Percentiles rank a stretch among this genome's conserved stretches.
phyloP scores from a whole-genome alignment of 2,329 filamentous ascomycete genomes.

The Ploettnerulaceae sp. region DNA sequence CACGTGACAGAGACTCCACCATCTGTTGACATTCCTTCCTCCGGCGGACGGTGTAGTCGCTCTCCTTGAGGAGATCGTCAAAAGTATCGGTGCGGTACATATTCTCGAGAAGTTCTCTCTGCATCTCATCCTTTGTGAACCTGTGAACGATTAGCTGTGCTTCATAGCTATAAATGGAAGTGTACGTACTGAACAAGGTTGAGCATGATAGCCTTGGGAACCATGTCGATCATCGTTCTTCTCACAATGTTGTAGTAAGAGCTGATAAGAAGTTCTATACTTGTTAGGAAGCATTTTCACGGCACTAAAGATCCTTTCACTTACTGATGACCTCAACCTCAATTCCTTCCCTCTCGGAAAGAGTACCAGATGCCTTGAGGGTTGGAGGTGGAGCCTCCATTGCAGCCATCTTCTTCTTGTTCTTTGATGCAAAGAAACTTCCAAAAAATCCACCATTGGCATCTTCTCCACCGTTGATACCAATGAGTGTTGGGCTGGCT shows the following conservation, averaged over 20 bases:
- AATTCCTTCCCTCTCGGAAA: constrained; percentile 89
- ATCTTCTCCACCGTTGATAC: constrained; percentile 40
- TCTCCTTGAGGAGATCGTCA: constrained; percentile 94
- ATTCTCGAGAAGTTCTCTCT: constrained; percentile 90
- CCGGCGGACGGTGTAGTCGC: constrained; percentile 89
- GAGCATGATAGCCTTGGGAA: constrained; percentile 98
- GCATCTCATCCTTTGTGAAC: constrained; percentile 97
- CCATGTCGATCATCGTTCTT: constrained; percentile 99
- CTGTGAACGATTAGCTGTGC: constrained; percentile 41
- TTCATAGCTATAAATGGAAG: neutral
- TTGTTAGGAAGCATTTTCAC: constrained; percentile 18
- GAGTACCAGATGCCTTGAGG: constrained; percentile 87
- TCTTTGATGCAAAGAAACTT: constrained; percentile 97
- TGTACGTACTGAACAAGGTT: constrained; percentile 82
- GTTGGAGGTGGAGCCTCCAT: constrained; percentile 94
- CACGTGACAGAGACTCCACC: constrained; percentile 87
- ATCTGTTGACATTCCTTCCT: constrained; percentile 99
- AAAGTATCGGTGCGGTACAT: constrained; percentile 92
- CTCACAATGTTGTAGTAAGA: constrained; percentile 99
- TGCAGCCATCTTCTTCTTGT: constrained; percentile 99
- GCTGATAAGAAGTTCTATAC: constrained; percentile 80
- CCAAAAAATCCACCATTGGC: constrained; percentile 85
- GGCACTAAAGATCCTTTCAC: constrained; percentile 37
- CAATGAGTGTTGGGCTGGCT: constrained; percentile 64
- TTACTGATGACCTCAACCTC: constrained; percentile 98